Conservation (phyloP, 768 basidiomycete genomes). For the Tricholoma terreum region DNA sequence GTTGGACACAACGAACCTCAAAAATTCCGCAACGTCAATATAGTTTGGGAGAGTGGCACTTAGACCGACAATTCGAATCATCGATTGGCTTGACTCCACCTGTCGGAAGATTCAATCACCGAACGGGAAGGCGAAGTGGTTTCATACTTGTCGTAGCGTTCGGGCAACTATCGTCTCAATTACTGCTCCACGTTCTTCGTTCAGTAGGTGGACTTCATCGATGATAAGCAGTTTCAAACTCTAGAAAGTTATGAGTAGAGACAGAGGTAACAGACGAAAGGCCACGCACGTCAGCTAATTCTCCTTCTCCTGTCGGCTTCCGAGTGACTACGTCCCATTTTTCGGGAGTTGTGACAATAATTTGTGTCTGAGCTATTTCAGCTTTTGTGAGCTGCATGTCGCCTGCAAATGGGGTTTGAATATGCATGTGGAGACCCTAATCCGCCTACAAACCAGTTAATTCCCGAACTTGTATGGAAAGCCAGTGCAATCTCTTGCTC, state of each 20-base stretch:
- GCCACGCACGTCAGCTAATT: conserved; percentile 79
- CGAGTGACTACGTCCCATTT: conserved; percentile 99
- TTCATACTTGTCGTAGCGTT: conserved; percentile 78
- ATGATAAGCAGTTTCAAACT: conserved; percentile 93
- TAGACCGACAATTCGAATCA: conserved; percentile 94
- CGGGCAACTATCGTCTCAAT: conserved; percentile 98
- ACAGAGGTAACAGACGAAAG: not conserved
- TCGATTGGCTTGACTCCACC: conserved; percentile 95
- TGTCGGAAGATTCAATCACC: conserved; percentile 23
- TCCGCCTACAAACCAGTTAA: conserved; percentile 62
- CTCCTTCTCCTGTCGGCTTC: conserved; percentile 95
- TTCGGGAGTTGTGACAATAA: conserved; percentile 98
- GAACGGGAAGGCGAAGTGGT: not conserved
- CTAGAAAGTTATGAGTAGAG: conserved; percentile 37
- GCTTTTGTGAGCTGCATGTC: conserved; percentile 97
- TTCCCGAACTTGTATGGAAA: conserved; percentile 83
- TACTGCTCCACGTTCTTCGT: conserved; percentile 97
- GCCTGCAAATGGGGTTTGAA: conserved; percentile 35
- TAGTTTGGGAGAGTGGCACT: conserved; percentile 98
- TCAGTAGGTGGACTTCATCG: conserved; percentile 95
- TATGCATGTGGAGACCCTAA: not conserved
- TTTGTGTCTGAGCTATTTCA: conserved; percentile 93
- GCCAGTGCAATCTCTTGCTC: conserved; percentile 85
- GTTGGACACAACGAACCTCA: conserved; percentile 52
- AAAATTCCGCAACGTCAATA: conserved; percentile 91